Conservation (phyloP, 2,329 filamentous ascomycete species). For the Cladosporium sp. region DNA sequence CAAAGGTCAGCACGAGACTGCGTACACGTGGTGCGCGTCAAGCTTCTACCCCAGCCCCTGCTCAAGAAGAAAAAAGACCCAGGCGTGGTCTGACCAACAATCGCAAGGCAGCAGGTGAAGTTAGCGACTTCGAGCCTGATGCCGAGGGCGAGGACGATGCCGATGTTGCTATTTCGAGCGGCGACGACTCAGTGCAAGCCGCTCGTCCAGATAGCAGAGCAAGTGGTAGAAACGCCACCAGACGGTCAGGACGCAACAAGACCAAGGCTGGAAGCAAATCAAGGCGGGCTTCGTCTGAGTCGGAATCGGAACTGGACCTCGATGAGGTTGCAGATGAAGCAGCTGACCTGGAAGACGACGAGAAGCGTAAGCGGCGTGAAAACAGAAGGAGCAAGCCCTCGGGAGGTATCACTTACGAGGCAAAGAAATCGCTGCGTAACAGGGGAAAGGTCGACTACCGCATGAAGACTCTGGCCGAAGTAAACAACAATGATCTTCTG, state of each 20-base stretch:
- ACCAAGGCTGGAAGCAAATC: conserved; percentile 37
- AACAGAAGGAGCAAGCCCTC: conserved; percentile 30
- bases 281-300: conserved; percentile 49
- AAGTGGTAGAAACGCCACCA: conserved; percentile 44
- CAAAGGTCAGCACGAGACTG: conserved; percentile 49
- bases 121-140: conserved; percentile 65
- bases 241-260: conserved; percentile 56
- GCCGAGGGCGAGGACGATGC: conserved; percentile 58
- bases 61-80: conserved; percentile 38
- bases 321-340: conserved; percentile 58
- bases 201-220: conserved; percentile 50
- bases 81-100: conserved; percentile 45
- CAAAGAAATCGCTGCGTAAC: conserved; percentile 57
- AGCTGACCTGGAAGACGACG: conserved; percentile 59
- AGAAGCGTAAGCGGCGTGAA: conserved; percentile 46
- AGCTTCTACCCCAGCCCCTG: conserved; percentile 34
- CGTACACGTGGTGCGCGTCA: conserved; percentile 31
- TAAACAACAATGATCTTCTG: conserved; percentile 12
- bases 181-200: conserved; percentile 49
- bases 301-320: conserved; percentile 49
- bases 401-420: conserved; percentile 29
- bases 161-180: conserved; percentile 56
- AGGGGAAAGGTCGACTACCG: conserved; percentile 81
- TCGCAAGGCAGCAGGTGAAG: conserved; percentile 50
- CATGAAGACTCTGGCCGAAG: conserved; percentile 55